Evolutionary conservation across 164 flowering plant species (phyloP).

Genomic region (Vitis rupestris): DNA sequence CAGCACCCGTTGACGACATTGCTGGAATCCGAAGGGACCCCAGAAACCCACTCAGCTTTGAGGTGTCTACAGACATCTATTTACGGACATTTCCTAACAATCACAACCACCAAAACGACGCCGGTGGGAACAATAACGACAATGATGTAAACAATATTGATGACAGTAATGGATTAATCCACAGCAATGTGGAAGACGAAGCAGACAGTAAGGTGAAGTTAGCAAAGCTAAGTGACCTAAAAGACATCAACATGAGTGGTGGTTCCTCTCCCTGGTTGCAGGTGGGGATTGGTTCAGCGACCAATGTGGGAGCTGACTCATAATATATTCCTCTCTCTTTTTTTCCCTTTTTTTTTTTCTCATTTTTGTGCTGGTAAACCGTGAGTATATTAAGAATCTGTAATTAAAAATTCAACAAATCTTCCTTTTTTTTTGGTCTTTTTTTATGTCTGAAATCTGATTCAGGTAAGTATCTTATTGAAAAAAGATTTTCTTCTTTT

Average conservation of each 20-base stretch:
- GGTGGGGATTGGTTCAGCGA: slow-evolving; percentile 81
- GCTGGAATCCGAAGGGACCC: slow-evolving; percentile 20
- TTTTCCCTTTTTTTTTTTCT: neutral
- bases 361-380: neutral
- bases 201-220: slow-evolving; percentile 71
- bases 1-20: slow-evolving; percentile 41
- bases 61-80: slow-evolving; percentile 46
- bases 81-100: slow-evolving; percentile 33
- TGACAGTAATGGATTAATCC: slow-evolving; percentile 2
- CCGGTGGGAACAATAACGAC: slow-evolving; percentile 3
- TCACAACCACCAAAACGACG: neutral
- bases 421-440: neutral
- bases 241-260: slow-evolving; percentile 52
- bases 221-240: slow-evolving; percentile 78
- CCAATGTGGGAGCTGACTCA: slow-evolving; percentile 36
- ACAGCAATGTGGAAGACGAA: slow-evolving; percentile 47
- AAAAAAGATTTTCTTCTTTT: neutral
- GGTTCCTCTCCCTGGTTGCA: slow-evolving; percentile 82
- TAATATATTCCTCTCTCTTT: slow-evolving; percentile 10
- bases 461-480: neutral
- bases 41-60: slow-evolving; percentile 29
- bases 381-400: neutral
- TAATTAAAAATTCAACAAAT: neutral
- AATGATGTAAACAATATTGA: slow-evolving; percentile 4
- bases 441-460: too few relatives aligned